A percentile compares a stretch with the other conserved stretches of the same genome.
Conservation (phyloP, 805 yeast genomes). For the Zygoascus flipseniorum region DNA sequence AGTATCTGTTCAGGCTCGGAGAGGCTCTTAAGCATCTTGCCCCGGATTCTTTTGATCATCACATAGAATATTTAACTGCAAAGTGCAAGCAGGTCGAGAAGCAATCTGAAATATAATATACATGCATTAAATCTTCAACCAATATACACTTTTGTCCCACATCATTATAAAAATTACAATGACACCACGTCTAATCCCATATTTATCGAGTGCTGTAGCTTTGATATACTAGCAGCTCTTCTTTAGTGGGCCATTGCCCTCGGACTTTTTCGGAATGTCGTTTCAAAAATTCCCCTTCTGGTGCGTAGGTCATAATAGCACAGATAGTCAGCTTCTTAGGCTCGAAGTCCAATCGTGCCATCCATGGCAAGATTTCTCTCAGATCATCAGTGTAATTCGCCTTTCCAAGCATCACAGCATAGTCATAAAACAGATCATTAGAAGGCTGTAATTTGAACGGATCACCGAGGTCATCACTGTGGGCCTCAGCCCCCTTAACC, state of each 20-base stretch:
- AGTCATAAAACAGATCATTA: conserved; percentile 42
- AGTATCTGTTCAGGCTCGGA: conserved; percentile 53
- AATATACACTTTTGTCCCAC: not conserved
- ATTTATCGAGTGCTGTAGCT: not conserved
- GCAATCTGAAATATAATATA: not conserved
- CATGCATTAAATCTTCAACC: not conserved
- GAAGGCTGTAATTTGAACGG: conserved; percentile 36
- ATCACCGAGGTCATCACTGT: conserved; percentile 21
- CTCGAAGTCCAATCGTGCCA: conserved; percentile 39
- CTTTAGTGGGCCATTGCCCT: conserved; percentile 25
- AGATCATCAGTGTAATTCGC: conserved; percentile 43
- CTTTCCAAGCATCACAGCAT: conserved; percentile 41
- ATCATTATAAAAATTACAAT: not conserved
- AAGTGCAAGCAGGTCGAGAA: not conserved
- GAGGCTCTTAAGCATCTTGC: conserved; percentile 38
- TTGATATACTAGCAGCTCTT: conserved; percentile 18
- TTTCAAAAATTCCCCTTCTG: conserved; percentile 22
- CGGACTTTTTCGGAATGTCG: conserved; percentile 19
- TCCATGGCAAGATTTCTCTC: conserved; percentile 42
- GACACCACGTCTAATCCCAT: not conserved
- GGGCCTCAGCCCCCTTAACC: conserved; percentile 30
- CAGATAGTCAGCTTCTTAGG: conserved; percentile 38
- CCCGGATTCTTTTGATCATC: conserved; percentile 34
- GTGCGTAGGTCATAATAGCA: conserved; percentile 29
- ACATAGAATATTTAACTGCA: conserved; percentile 32